Percentiles rank a stretch among this genome's conserved stretches.
Evolutionary conservation across 352 stramenopile genomes (phyloP).

Genomic region (Blastocystis hominis): DNA sequence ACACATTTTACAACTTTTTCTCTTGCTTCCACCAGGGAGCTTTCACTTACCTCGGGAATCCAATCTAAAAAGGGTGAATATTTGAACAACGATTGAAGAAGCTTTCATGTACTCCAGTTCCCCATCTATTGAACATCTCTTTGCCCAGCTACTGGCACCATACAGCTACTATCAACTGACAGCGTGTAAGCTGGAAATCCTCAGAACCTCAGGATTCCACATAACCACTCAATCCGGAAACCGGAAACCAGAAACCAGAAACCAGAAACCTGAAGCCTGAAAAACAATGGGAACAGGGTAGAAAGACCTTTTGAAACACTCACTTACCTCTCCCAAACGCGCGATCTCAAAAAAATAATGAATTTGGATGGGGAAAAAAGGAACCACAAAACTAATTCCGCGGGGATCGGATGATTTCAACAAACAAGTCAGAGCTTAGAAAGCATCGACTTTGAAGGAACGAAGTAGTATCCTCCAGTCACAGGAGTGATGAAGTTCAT

Average conservation of each 20-base stretch:
- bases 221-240: no score
- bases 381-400: not conserved
- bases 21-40: no score
- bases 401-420: not conserved
- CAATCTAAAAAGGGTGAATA: not conserved
- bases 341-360: not conserved
- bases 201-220: no score
- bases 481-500: slow-evolving; percentile 56
- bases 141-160: slow-evolving; percentile 49
- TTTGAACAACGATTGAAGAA: slow-evolving; percentile 40
- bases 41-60: no score
- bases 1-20: not conserved
- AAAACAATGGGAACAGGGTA: not conserved
- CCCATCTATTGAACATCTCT: slow-evolving; percentile 21
- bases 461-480: slow-evolving; percentile 53
- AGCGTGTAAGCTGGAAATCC: not conserved
- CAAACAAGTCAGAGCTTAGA: slow-evolving; percentile 38
- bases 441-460: not conserved
- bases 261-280: no score
- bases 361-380: not conserved
- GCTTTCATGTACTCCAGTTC: not conserved
- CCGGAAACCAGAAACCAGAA: no score
- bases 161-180: not conserved
- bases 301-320: not conserved
- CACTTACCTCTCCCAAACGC: not conserved